phyloP scores from a whole-genome alignment of 768 basidiomycete genomes.

The Panaeolus cyanescens region DNA sequence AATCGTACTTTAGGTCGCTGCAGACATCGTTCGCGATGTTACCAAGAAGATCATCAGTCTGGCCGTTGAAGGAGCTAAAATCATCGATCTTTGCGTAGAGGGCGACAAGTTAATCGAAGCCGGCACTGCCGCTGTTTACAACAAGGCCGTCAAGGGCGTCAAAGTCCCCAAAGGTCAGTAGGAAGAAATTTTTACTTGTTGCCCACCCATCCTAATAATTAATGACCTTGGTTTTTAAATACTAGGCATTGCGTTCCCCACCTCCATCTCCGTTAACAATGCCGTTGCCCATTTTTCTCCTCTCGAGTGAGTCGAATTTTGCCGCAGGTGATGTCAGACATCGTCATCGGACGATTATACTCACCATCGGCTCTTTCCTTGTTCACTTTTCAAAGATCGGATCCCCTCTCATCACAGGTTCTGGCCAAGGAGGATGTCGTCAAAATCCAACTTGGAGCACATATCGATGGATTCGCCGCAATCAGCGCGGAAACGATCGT shows the following conservation, averaged over 20 bases:
- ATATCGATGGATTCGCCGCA: constrained; percentile 96
- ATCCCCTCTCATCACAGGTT: constrained; percentile 65
- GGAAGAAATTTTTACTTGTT: constrained; percentile 6
- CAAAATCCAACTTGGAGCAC: constrained; percentile 94
- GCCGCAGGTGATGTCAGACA: constrained; percentile 10
- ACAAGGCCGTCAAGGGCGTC: constrained; percentile 86
- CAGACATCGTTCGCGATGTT: constrained; percentile 85
- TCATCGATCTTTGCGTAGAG: constrained; percentile 88
- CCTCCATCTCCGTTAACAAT: constrained; percentile 93
- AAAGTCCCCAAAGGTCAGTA: constrained; percentile 83
- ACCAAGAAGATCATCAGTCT: constrained; percentile 83
- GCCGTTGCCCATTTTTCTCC: constrained; percentile 95
- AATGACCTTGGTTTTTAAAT: neutral
- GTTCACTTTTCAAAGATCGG: constrained; percentile 52
- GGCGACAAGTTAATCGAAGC: constrained; percentile 94
- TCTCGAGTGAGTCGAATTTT: constrained; percentile 65
- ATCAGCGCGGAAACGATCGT: constrained; percentile 93
- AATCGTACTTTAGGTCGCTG: constrained; percentile 66
- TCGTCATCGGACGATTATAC: neutral
- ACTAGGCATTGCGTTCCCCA: constrained; percentile 91
- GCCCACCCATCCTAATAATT: constrained; percentile 1
- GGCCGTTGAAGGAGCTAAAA: constrained; percentile 78
- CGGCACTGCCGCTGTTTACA: constrained; percentile 83
- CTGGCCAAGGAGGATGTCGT: constrained; percentile 90
- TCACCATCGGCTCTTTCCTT: neutral